These are phyloP conservation scores for Antarctomyces pellizariae DNA, from an alignment of 495 filamentous ascomycete genomes.

Conservation along the genomic window DNA sequence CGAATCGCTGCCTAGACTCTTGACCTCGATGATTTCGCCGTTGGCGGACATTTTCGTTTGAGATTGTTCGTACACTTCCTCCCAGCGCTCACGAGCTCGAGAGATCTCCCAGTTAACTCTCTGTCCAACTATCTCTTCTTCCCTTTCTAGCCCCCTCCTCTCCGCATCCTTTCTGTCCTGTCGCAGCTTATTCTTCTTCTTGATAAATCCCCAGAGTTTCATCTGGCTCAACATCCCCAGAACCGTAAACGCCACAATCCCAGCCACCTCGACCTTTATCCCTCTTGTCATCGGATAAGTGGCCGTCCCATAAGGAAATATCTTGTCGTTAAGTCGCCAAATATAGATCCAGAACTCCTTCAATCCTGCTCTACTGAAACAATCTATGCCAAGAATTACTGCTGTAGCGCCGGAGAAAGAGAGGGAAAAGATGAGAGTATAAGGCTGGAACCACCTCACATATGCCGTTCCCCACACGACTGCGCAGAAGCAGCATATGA, in stretches of 20 bases:
- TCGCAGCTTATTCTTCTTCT: too few species aligned
- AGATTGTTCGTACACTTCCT: too few species aligned
- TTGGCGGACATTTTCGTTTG: too few species aligned
- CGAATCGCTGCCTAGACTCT: too few species aligned
- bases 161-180: too few species aligned
- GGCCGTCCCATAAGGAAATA: slow-evolving; percentile 51
- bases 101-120: too few species aligned
- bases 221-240: slow-evolving; percentile 67
- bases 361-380: slow-evolving; percentile 66
- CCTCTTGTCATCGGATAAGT: slow-evolving; percentile 76
- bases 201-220: slow-evolving; percentile 71
- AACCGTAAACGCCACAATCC: slow-evolving; percentile 46
- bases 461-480: slow-evolving; percentile 52
- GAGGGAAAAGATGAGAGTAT: slow-evolving; percentile 49
- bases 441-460: slow-evolving; percentile 51
- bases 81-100: too few species aligned
- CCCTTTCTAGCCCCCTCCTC: too few species aligned
- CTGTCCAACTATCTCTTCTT: too few species aligned
- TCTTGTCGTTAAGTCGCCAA: slow-evolving; percentile 58
- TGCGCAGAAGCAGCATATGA: slow-evolving; percentile 51
- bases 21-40: too few species aligned
- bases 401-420: slow-evolving; percentile 66
- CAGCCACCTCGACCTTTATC: slow-evolving; percentile 66
- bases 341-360: slow-evolving; percentile 95
- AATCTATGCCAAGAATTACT: slow-evolving; percentile 67